phyloP scores from a whole-genome alignment of 192 early-diverging fungal genomes.

The Spizellomyces sp. region DNA sequence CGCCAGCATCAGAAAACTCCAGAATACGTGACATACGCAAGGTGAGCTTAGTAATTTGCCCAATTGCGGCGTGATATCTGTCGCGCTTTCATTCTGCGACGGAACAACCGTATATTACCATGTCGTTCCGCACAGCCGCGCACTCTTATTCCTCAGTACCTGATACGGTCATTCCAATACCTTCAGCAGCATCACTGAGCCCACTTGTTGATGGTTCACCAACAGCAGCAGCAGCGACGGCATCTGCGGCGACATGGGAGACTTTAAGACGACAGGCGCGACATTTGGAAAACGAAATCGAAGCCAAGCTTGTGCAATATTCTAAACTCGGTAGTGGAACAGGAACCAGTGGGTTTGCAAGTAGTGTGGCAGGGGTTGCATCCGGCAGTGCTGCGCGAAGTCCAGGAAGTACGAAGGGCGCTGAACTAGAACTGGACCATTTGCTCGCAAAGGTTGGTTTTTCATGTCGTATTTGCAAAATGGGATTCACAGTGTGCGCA shows the following conservation, averaged over 20 bases:
- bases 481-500: too few relatives aligned
- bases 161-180: constrained; percentile 18
- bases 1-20: too few relatives aligned
- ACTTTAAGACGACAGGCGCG: constrained; percentile 68
- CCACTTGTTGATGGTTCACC: constrained; percentile 2
- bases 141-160: constrained; percentile 18
- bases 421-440: constrained; percentile 62
- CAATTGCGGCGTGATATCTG: too few relatives aligned
- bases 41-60: too few relatives aligned
- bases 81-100: too few relatives aligned
- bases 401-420: constrained; percentile 12
- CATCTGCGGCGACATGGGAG: constrained; percentile 57
- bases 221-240: constrained; percentile 11
- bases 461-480: too few relatives aligned
- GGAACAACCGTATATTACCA: background rate
- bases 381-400: background rate
- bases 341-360: constrained; percentile 1
- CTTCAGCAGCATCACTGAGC: background rate
- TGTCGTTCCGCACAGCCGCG: constrained; percentile 1
- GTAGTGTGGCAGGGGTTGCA: background rate
- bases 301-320: constrained; percentile 61
- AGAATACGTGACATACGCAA: too few relatives aligned
- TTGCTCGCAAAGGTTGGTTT: constrained; percentile 60
- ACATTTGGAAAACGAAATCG: constrained; percentile 72
- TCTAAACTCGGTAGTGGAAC: constrained; percentile 46